Evolutionary conservation across 305 asterid species (phyloP).

Genomic region (Solanum hybrid): DNA sequence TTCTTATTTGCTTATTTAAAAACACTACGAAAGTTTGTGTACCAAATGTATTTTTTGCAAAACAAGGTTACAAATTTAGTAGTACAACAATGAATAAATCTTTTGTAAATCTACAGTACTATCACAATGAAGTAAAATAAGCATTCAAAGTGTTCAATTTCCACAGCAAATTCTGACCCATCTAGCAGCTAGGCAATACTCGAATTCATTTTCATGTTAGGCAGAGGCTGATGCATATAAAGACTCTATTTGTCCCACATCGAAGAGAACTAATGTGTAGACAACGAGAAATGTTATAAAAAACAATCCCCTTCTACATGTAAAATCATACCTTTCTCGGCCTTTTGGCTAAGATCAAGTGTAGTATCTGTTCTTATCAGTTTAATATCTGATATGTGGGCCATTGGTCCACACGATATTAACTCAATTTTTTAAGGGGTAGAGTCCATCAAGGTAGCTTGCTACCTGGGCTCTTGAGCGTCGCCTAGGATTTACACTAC

Average conservation of each 20-base stretch:
- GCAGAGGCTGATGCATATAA: background rate
- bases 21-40: background rate
- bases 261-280: background rate
- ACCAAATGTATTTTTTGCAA: background rate
- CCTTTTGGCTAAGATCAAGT: slow-evolving; percentile 27
- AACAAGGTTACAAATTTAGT: background rate
- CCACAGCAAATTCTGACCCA: background rate
- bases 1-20: background rate
- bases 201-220: background rate
- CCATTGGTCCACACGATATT: background rate
- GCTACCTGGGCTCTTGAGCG: background rate
- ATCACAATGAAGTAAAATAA: background rate
- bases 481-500: background rate
- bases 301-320: rapidly evolving
- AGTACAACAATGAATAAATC: background rate
- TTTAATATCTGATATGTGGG: background rate
- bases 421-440: background rate
- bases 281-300: background rate
- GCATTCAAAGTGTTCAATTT: background rate
- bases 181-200: background rate
- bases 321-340: slow-evolving; percentile 37
- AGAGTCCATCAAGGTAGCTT: background rate
- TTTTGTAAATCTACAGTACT: background rate
- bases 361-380: background rate
- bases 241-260: background rate